phyloP scores from a whole-genome alignment of 768 basidiomycete genomes.

The Cystobasidiopsis lactophilus region DNA sequence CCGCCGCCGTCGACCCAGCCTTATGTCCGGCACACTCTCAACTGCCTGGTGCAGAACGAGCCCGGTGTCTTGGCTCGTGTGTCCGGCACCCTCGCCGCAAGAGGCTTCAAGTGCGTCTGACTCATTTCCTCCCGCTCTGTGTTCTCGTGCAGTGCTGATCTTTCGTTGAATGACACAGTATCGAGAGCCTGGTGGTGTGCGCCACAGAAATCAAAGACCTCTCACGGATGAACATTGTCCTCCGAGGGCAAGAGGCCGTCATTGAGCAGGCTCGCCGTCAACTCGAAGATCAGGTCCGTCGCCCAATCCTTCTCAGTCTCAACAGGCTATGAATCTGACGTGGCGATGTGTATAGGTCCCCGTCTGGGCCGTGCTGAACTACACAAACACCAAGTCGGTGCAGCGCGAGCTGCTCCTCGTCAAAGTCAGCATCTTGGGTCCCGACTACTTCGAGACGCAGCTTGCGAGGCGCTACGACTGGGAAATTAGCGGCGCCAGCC shows the following conservation, averaged over 20 bases:
- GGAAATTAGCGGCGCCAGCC: constrained; percentile 31
- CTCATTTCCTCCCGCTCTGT: background rate
- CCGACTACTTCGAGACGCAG: constrained; percentile 87
- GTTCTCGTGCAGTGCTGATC: background rate
- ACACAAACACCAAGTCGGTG: constrained; percentile 77
- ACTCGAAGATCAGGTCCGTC: constrained; percentile 76
- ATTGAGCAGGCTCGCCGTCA: constrained; percentile 92
- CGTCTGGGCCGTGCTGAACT: constrained; percentile 97
- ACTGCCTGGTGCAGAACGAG: constrained; percentile 97
- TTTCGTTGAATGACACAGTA: too few relatives aligned
- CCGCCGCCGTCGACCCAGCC: constrained; percentile 15
- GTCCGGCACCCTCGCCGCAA: constrained; percentile 84
- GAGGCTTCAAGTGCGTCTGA: constrained; percentile 57
- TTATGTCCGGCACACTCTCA: constrained; percentile 44
- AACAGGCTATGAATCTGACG: background rate
- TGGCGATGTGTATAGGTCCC: constrained; percentile 43
- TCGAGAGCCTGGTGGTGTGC: constrained; percentile 95
- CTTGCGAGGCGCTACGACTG: constrained; percentile 54
- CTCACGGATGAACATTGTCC: constrained; percentile 91
- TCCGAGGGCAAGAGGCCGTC: constrained; percentile 89
- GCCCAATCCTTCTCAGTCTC: background rate
- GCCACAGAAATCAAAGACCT: constrained; percentile 91
- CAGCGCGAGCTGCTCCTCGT: constrained; percentile 81
- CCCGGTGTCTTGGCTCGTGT: constrained; percentile 97
- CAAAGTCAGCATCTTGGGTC: constrained; percentile 90